Base-by-base conservation (phyloP, 768 basidiomycete species). In the Auricularia auricula-judae region DNA sequence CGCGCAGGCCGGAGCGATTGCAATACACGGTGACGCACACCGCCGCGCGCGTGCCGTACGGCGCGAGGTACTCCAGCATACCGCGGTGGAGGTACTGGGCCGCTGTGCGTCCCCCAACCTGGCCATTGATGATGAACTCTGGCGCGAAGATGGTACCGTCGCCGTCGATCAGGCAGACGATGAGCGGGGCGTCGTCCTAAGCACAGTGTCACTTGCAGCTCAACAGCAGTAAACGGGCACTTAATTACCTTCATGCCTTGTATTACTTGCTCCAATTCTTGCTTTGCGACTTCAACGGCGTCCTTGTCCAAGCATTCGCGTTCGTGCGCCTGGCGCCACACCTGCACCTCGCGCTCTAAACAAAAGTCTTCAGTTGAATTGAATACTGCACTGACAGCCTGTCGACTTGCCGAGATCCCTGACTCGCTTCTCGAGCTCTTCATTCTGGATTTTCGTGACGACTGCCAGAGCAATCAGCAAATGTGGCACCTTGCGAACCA, bases 141-240 rank as follows among this genome's bases (percentile, higher is more conserved):
- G 74, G 70, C 7, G 78, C 74, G 68, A 88, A 88, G 64, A 88
- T 87, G 5, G 81, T 74, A 1, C 78, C 78, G 68, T 88, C 87
- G 39, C 87, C 87, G 65, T 89, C 87, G 65, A 89, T 74, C 58
- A 89, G 74, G 43, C 79, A 76, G 47, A 79, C 80, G 65, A 91
- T 85, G 69, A 90, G 81, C 53, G 87, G 82, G 67, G 81, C 80
- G 74, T 85, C 84, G 67, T 79, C 82, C 85, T 88, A 29, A 12
- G 23, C 5, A 35, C 4, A 23, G 8, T 5, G 34, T 35, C 4
- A 33, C 23, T 54, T 10, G 10, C 10, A 33, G 23, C 8, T 10
- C 29, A 33, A 14, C 23, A 14, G 5, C 8, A 29, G 4, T 8
- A 14, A 12, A 18, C 5, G 23, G 29, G 23, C 8, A 5, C 11